These are phyloP conservation scores for Tetraselmis chui DNA, from an alignment of 139 green algal species.

Conservation along the genomic window DNA sequence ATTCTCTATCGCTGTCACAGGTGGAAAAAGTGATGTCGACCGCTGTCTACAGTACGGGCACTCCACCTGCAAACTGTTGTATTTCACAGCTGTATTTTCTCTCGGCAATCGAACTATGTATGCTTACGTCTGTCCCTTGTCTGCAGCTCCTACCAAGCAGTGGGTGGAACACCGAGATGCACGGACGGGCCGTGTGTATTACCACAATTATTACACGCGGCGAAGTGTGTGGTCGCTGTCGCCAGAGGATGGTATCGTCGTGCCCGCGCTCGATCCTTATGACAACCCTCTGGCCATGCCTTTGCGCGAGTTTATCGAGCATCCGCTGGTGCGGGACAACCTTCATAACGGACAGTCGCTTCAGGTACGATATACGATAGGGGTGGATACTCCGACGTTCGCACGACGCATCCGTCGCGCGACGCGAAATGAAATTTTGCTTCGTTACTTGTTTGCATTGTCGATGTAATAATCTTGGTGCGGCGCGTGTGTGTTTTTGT, in stretches of 20 bases:
- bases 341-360: conserved; percentile 68
- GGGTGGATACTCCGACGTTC: not conserved
- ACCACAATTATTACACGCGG: not conserved
- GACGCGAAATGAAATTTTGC: no score
- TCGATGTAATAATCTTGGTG: not conserved
- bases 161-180: not conserved
- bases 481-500: not conserved
- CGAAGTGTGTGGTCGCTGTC: not conserved
- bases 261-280: conserved; percentile 64
- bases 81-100: not conserved
- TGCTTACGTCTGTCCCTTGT: no score
- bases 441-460: not conserved
- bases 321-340: conserved; percentile 58
- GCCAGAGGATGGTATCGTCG: not conserved
- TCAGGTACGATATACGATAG: conserved; percentile 46
- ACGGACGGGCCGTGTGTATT: not conserved
- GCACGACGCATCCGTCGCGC: no score
- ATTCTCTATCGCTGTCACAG: no score
- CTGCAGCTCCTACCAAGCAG: not conserved
- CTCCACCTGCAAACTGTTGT: no score
- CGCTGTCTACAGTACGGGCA: no score
- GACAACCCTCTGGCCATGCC: conserved; percentile 71
- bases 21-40: no score
- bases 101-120: no score
- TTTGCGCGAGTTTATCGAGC: conserved; percentile 66